Evolutionary conservation across 164 flowering plant species (phyloP).

Genomic region (Liquidambar formosana): DNA sequence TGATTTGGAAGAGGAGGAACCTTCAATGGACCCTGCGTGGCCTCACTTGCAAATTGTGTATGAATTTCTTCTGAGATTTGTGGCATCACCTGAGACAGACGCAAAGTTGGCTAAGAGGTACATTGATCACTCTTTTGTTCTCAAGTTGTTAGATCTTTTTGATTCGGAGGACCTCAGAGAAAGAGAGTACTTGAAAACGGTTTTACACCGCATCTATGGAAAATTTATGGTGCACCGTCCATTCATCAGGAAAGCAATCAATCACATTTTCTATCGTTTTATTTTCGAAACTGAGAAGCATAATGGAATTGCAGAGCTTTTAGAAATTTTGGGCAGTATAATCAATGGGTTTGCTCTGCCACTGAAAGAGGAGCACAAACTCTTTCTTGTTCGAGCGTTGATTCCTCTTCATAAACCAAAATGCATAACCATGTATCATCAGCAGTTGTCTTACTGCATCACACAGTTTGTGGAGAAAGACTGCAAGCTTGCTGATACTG

Average conservation of each 20-base stretch:
- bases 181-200: slow-evolving; percentile 58
- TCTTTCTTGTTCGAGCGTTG: slow-evolving; percentile 53
- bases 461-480: slow-evolving; percentile 67
- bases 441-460: slow-evolving; percentile 59
- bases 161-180: slow-evolving; percentile 66
- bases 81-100: slow-evolving; percentile 60
- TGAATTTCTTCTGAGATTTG: slow-evolving; percentile 55
- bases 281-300: slow-evolving; percentile 63
- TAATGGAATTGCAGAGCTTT: slow-evolving; percentile 59
- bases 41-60: slow-evolving; percentile 56
- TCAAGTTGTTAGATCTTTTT: slow-evolving; percentile 49
- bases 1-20: slow-evolving; percentile 64
- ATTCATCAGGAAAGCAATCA: slow-evolving; percentile 56
- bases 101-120: slow-evolving; percentile 59
- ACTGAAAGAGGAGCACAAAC: slow-evolving; percentile 57
- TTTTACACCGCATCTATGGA: slow-evolving; percentile 59
- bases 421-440: slow-evolving; percentile 57
- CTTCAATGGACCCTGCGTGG: slow-evolving; percentile 67
- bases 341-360: slow-evolving; percentile 60
- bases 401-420: slow-evolving; percentile 71
- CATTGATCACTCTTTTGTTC: slow-evolving; percentile 54
- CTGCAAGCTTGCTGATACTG: slow-evolving; percentile 66
- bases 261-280: slow-evolving; percentile 54
- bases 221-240: slow-evolving; percentile 67
- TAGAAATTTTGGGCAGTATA: slow-evolving; percentile 62